Evolutionary conservation across 2,329 filamentous ascomycete genomes (phyloP), one percentile per base, ranked within the genome.

Genomic region (Incumbomyces delicatus): DNA sequence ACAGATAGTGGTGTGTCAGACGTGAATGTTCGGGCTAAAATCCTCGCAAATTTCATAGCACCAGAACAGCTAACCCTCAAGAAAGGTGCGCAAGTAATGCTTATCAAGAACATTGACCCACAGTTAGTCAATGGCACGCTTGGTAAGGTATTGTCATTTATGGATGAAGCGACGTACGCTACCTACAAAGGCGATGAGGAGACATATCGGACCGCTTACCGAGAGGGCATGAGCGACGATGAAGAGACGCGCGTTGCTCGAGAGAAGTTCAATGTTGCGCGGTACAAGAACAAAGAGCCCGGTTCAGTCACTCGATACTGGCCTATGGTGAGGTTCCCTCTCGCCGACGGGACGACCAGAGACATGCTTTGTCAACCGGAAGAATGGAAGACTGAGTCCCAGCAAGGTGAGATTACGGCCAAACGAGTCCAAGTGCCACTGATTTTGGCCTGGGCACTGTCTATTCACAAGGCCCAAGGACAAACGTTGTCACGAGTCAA

Each of bases 51-150:
- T 60, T 94, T 94, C 78, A 95, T 98, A 85, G 89, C 92, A 0
- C 89, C 92, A 0, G 83, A 83, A 57, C 61, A 67, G 0, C 77
- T 98, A 16, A 79, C 85, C 30, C 68, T 98, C 27, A 96, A 95
- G 64, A 83, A 92, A 52, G 87, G 88, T 8, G 87, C 92, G 0
- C 94, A 98, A 62, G 94, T 98, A 37, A 98, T 98, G 92, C 72
- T 98, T n/a, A 95, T 98, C 73, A 98, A 98, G 66, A 98, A 98
- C 58, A 83, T 96, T 68, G 92, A 98, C 60, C 87, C 95, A 33
- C 82, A 79, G 0, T 75, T 98, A 0, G 92, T 96, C 56, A 98
- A 98, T 60, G 92, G 92, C 3, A 94, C 90, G 0, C 73, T 98
- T 8, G 92, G 92, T 18, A 89, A 85, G 51, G 84, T 98, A 3